Evolutionary conservation across 345 rosid genomes (phyloP).

Genomic region (Trapa bicornis): DNA sequence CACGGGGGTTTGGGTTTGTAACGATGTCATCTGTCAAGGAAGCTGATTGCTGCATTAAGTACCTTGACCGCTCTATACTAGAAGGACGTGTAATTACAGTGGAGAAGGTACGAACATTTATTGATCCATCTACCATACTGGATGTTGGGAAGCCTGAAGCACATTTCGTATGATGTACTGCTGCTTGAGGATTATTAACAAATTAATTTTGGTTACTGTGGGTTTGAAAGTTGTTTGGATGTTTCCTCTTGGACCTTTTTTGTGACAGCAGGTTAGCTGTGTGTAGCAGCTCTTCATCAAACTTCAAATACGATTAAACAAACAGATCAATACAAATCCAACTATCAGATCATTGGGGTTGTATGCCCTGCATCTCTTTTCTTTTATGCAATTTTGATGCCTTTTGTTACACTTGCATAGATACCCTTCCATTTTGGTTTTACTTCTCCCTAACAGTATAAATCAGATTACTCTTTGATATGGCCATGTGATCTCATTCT

Average conservation of each 20-base stretch:
- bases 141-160: neutral
- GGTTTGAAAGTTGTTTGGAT: conserved; percentile 57
- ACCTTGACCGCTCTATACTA: conserved; percentile 60
- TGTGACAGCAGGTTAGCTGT: conserved; percentile 97
- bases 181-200: conserved; percentile 12
- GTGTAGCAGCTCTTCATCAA: conserved; percentile 86
- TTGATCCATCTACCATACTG: neutral
- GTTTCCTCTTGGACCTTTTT: conserved; percentile 64
- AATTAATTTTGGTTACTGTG: conserved; percentile 14
- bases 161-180: neutral
- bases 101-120: conserved; percentile 49
- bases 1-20: conserved; percentile 94
- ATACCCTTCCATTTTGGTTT: neutral
- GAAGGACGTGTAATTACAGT: conserved; percentile 79
- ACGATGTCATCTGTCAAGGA: conserved; percentile 52
- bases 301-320: conserved; percentile 57
- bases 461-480: neutral
- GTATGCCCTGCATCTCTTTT: conserved; percentile 79
- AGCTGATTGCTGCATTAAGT: conserved; percentile 69
- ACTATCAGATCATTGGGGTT: conserved; percentile 71
- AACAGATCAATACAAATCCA: conserved; percentile 43
- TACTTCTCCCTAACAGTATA: neutral
- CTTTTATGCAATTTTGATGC: conserved; percentile 17
- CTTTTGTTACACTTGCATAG: conserved; percentile 8
- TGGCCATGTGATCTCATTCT: neutral